Base-by-base conservation (phyloP, 768 basidiomycete species). In the Termitomyces bulborhizus region DNA sequence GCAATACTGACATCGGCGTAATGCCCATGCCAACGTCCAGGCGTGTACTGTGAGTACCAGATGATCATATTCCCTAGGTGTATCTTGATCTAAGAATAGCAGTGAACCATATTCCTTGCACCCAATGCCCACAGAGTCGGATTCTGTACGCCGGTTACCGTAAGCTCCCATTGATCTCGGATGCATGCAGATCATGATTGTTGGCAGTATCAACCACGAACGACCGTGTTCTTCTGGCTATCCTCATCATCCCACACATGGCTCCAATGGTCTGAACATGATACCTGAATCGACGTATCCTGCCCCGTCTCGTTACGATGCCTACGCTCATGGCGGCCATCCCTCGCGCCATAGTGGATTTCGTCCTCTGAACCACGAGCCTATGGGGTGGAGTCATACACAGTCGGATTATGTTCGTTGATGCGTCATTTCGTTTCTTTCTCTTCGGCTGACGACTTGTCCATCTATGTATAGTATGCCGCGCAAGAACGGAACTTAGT, bases 321-420 rank as follows among this genome's bases (percentile, higher is more conserved):
- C 70, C 29, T 83, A 85, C 61, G 61, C 74, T 45, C 69, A 70
- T 41, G 53, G 68, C 39, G 53, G 68, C 31, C 60, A 70, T 60
- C 53, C 76, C 39, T 73, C 82, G 55, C 74, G 77, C 60, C 70
- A 73, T 53, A 68, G 71, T 55, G 73, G 76, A 54, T 79, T 82
- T 58, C 81, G 83, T 52, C 68, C 79, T 21, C 72, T 81, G 64
- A 73, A 73, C 46, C 78, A 82, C 57, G 76, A 78, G 50, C 65
- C 74, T 54, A 63, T 76, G 56, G 72, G 73, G 47, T 86, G 84
- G 85, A 72, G 73, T 48, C 65, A 56, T 46, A 12, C 55, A 40
- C 49, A 77, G 39, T 73, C 79, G 65, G 84, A 88, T 45, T 89
- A 81, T 67, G 88, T 90, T 69, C 73, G 85, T 72, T 4, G 40